Evolutionary conservation across 257 asterid genomes (phyloP).

Genomic region (Dorcoceras hygrometricum): DNA sequence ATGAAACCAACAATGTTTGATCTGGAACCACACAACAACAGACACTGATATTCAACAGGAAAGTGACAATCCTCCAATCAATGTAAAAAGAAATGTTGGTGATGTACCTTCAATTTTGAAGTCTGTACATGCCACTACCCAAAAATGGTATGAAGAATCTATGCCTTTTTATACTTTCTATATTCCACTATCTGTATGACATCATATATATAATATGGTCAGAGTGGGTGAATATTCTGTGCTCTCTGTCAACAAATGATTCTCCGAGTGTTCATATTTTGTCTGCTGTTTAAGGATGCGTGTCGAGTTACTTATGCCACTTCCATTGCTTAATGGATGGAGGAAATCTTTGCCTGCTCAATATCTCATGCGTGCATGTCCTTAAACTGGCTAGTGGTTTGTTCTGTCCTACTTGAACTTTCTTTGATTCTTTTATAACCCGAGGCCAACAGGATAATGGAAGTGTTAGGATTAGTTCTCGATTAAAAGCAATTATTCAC

Average conservation of each 20-base stretch:
- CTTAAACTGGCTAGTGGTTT: not conserved
- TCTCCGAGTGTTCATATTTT: not conserved
- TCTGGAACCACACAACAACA: constrained; percentile 34
- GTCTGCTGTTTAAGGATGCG: not conserved
- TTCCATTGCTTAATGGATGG: not conserved
- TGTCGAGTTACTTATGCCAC: constrained; percentile 1
- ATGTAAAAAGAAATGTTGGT: constrained; percentile 15
- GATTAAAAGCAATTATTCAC: no score
- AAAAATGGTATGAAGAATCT: constrained; percentile 1
- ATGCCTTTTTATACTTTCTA: not conserved
- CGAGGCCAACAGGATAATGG: no score
- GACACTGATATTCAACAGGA: constrained; percentile 18
- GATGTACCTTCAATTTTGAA: constrained; percentile 3
- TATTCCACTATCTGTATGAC: constrained; percentile 9
- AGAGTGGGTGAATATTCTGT: constrained; percentile 9
- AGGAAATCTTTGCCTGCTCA: no score
- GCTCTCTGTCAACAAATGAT: not conserved
- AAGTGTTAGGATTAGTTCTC: no score
- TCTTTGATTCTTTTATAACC: no score
- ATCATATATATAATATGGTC: not conserved
- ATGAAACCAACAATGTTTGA: constrained; percentile 30
- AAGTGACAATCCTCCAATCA: constrained; percentile 6
- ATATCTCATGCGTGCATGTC: not conserved
- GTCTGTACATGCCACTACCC: constrained; percentile 5
- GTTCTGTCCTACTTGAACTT: no score